Conservation (phyloP, 108 stramenopile genomes). For the Cyclostephanos invisitatus region DNA sequence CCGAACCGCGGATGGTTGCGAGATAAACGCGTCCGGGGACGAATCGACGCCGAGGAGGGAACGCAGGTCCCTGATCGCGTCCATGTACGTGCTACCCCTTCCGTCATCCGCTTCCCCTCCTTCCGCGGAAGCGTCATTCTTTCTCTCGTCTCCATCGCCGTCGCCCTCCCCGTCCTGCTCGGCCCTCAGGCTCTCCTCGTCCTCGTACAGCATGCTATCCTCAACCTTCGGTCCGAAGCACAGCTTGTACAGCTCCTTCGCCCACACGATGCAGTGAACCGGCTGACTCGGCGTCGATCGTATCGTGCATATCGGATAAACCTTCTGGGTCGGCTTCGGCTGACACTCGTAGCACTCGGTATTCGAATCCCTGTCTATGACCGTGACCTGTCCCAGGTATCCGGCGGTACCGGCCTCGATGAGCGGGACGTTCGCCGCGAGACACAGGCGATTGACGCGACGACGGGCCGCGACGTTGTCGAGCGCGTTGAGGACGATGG, state of each 20-base stretch:
- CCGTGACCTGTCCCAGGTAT: slow-evolving; percentile 95
- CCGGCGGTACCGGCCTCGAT: slow-evolving; percentile 99
- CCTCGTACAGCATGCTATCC: slow-evolving; percentile 67
- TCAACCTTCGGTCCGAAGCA: slow-evolving; percentile 81
- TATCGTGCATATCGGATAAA: slow-evolving; percentile 99
- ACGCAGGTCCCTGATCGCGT: slow-evolving; percentile 51
- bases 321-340: slow-evolving; percentile 93
- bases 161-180: slow-evolving; percentile 24
- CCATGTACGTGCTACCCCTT: slow-evolving; percentile 80
- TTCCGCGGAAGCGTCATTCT: slow-evolving; percentile 25
- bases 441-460: slow-evolving; percentile 97
- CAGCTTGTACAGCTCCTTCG: slow-evolving; percentile 98
- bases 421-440: slow-evolving; percentile 91
- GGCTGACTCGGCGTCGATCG: slow-evolving; percentile 96
- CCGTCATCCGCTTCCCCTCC: slow-evolving; percentile 10
- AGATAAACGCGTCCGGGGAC: slow-evolving; percentile 4
- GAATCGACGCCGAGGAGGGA: slow-evolving; percentile 27
- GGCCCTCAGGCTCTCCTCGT: slow-evolving; percentile 46
- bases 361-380: slow-evolving; percentile 78
- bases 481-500: slow-evolving; percentile 92
- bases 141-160: slow-evolving; percentile 10
- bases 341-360: slow-evolving; percentile 99
- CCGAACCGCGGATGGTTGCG: slow-evolving; percentile 19
- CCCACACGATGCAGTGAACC: slow-evolving; percentile 99
- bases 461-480: slow-evolving; percentile 97